phyloP scores from a whole-genome alignment of 2,329 filamentous ascomycete genomes.

The Alternaria conjuncta region DNA sequence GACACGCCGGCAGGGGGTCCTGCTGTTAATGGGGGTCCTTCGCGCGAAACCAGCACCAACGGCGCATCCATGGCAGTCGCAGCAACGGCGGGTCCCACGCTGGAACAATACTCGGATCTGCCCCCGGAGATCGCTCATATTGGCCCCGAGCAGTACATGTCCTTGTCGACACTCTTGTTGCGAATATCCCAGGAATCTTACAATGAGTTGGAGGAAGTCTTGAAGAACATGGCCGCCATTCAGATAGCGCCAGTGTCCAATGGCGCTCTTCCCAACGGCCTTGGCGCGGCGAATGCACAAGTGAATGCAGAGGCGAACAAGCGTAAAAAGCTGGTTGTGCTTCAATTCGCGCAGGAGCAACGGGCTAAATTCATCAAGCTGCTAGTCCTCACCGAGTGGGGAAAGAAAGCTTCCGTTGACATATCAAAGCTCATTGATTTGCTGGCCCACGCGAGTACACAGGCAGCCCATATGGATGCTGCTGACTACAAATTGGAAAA shows the following conservation, averaged over 20 bases:
- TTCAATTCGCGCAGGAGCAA: constrained; percentile 79
- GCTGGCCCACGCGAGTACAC: constrained; percentile 69
- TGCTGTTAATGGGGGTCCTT: constrained; percentile 17
- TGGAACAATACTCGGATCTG: constrained; percentile 37
- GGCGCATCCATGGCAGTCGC: constrained; percentile 22
- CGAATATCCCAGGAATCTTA: constrained; percentile 85
- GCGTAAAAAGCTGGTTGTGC: constrained; percentile 73
- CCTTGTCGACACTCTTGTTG: constrained; percentile 75
- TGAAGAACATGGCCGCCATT: constrained; percentile 73
- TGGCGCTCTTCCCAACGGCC: constrained; percentile 48
- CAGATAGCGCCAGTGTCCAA: constrained; percentile 64
- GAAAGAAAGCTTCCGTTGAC: constrained; percentile 66
- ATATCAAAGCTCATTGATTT: constrained; percentile 91
- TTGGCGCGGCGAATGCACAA: constrained; percentile 37
- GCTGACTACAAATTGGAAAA: constrained; percentile 68
- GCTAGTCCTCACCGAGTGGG: constrained; percentile 90
- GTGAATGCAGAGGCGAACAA: constrained; percentile 39
- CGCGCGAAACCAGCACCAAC: constrained; percentile 18
- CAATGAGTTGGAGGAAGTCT: constrained; percentile 73
- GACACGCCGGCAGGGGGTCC: constrained; percentile 18
- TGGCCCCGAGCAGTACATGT: constrained; percentile 72
- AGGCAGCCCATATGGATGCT: constrained; percentile 34
- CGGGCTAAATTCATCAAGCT: constrained; percentile 93
- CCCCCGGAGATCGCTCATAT: constrained; percentile 70
- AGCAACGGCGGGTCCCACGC: constrained; percentile 9